These are phyloP conservation scores for Plantago elongata DNA, from an alignment of 257 asterid species.

Conservation along the genomic window DNA sequence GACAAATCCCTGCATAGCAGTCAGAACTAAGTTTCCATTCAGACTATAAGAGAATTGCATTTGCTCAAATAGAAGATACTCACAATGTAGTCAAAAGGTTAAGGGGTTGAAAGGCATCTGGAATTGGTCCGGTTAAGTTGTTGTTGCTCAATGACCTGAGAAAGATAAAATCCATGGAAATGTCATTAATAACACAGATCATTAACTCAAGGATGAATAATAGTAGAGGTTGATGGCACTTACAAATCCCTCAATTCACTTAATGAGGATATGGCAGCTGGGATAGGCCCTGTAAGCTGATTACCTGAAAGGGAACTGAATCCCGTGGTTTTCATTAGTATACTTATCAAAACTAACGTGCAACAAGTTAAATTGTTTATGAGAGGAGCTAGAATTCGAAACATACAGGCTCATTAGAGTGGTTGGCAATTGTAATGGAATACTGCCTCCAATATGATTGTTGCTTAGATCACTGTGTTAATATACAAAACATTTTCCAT, in stretches of 20 bases:
- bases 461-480: slow-evolving; percentile 65
- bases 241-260: slow-evolving; percentile 65
- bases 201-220: not conserved
- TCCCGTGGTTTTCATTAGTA: slow-evolving; percentile 20
- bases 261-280: slow-evolving; percentile 42
- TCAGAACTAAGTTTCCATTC: slow-evolving; percentile 1
- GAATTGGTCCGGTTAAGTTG: slow-evolving; percentile 62
- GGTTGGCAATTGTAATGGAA: slow-evolving; percentile 63
- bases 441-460: slow-evolving; percentile 82
- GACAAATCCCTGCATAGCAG: slow-evolving; percentile 68
- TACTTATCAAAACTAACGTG: not conserved
- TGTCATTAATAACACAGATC: not conserved
- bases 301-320: slow-evolving; percentile 63
- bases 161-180: slow-evolving; percentile 9
- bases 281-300: slow-evolving; percentile 61
- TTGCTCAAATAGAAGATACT: slow-evolving; percentile 18
- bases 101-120: slow-evolving; percentile 68
- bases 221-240: slow-evolving; percentile 24
- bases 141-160: slow-evolving; percentile 62
- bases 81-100: slow-evolving; percentile 51
- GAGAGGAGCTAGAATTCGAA: slow-evolving; percentile 21
- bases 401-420: slow-evolving; percentile 71
- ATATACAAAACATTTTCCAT: slow-evolving; percentile 16
- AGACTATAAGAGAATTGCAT: slow-evolving; percentile 4
- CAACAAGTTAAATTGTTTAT: not conserved